These are phyloP conservation scores for Tremella fuciformis DNA, from an alignment of 768 basidiomycete genomes.

Conservation along the genomic window DNA sequence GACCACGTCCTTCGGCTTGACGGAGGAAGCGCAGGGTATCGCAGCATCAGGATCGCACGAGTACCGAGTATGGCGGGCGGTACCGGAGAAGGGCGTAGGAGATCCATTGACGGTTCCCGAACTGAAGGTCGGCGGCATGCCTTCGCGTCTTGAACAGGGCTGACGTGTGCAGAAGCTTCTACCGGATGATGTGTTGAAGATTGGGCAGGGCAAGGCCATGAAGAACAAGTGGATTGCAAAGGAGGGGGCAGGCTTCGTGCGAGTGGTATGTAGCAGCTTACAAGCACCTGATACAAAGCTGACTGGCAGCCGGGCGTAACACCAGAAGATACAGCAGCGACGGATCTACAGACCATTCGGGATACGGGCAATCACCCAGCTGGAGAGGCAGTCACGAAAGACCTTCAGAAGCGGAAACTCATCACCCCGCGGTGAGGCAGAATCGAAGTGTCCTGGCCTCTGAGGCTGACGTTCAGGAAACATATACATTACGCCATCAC, in stretches of 20 bases:
- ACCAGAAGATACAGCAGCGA: slow-evolving; percentile 71
- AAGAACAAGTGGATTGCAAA: slow-evolving; percentile 96
- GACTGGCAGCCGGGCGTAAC: slow-evolving; percentile 51
- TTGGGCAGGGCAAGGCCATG: slow-evolving; percentile 93
- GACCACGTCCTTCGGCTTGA: slow-evolving; percentile 67
- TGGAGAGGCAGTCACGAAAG: slow-evolving; percentile 76
- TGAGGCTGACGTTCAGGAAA: slow-evolving; percentile 62
- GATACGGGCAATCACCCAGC: slow-evolving; percentile 67
- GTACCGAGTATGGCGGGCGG: slow-evolving; percentile 83
- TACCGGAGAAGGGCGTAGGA: slow-evolving; percentile 70
- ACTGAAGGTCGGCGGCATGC: slow-evolving; percentile 59
- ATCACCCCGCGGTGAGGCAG: slow-evolving; percentile 68
- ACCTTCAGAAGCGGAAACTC: slow-evolving; percentile 87
- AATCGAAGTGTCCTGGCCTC: neutral
- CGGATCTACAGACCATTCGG: slow-evolving; percentile 70
- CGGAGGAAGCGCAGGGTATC: slow-evolving; percentile 78
- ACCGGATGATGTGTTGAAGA: slow-evolving; percentile 83
- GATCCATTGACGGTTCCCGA: slow-evolving; percentile 64
- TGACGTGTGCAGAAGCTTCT: slow-evolving; percentile 54
- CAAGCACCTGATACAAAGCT: neutral
- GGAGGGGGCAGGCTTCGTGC: slow-evolving; percentile 77
- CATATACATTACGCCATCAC: slow-evolving; percentile 88
- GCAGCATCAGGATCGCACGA: slow-evolving; percentile 84
- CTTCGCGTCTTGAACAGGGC: slow-evolving; percentile 13
- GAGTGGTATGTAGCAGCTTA: slow-evolving; percentile 63